phyloP scores from a whole-genome alignment of 768 basidiomycete genomes.

The Tricholoma saponaceum region DNA sequence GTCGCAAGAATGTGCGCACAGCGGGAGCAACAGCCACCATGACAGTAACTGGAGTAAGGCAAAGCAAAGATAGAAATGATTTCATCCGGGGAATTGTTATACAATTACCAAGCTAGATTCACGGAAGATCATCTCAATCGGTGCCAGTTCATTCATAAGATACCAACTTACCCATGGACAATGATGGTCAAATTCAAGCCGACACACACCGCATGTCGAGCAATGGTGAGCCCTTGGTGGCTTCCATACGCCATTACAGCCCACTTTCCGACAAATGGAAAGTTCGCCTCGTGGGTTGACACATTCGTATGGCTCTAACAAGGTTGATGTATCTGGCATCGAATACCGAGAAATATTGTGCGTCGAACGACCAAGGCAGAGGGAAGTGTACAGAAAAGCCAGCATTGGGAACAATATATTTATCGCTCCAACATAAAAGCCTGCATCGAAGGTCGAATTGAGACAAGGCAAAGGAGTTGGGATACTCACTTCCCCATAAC shows the following conservation, averaged over 20 bases:
- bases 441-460: slow-evolving; percentile 13
- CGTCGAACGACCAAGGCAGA: slow-evolving; percentile 28
- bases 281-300: slow-evolving; percentile 28
- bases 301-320: slow-evolving; percentile 39
- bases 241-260: slow-evolving; percentile 36
- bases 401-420: slow-evolving; percentile 22
- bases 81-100: slow-evolving; percentile 35
- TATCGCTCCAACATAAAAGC: slow-evolving; percentile 24
- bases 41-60: slow-evolving; percentile 27
- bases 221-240: slow-evolving; percentile 43
- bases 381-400: slow-evolving; percentile 28
- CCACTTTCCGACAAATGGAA: slow-evolving; percentile 28
- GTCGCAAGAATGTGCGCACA: slow-evolving; percentile 17
- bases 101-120: slow-evolving; percentile 36
- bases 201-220: slow-evolving; percentile 40
- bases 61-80: slow-evolving; percentile 29
- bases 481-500: slow-evolving; percentile 20
- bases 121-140: background rate
- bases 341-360: slow-evolving; percentile 27
- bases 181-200: slow-evolving; percentile 43
- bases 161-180: slow-evolving; percentile 38
- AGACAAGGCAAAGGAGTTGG: background rate
- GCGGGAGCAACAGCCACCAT: slow-evolving; percentile 26
- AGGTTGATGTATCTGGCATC: slow-evolving; percentile 24
- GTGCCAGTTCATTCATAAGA: background rate